These are phyloP conservation scores for Brachypodium distachyon DNA, from an alignment of 202 grass and related monocot species.

Conservation along the genomic window DNA sequence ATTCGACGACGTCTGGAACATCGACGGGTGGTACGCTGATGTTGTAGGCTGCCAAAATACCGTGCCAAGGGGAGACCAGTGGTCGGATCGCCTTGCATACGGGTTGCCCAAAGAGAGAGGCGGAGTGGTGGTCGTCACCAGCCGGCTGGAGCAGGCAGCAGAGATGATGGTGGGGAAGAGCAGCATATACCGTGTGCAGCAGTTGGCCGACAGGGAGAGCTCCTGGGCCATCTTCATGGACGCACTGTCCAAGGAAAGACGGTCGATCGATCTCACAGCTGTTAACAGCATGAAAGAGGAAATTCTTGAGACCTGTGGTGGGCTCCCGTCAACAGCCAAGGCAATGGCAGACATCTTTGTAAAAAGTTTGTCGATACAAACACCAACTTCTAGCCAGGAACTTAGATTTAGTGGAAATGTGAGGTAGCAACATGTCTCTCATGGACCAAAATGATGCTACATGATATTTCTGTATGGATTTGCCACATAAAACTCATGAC, in stretches of 20 bases:
- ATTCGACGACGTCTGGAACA: conserved; percentile 46
- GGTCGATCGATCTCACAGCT: neutral
- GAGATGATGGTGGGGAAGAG: conserved; percentile 31
- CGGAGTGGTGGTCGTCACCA: conserved; percentile 38
- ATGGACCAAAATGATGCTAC: neutral
- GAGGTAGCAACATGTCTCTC: neutral
- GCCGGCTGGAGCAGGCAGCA: conserved; percentile 27
- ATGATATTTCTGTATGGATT: neutral
- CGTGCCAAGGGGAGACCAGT: neutral
- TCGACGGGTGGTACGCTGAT: conserved; percentile 24
- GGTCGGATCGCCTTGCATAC: conserved; percentile 1
- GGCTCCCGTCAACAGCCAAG: conserved; percentile 27
- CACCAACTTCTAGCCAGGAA: conserved; percentile 26
- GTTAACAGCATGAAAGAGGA: conserved; percentile 18
- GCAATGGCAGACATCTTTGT: conserved; percentile 28
- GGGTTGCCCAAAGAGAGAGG: conserved; percentile 36
- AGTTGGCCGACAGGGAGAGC: conserved; percentile 16
- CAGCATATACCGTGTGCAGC: conserved; percentile 2
- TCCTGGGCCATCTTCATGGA: conserved; percentile 39
- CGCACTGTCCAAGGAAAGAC: conserved; percentile 1
- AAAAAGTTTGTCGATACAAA: neutral
- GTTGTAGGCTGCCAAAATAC: neutral
- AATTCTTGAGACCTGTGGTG: conserved; percentile 28
- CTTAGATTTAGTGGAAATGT: neutral
- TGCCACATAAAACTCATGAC: neutral